phyloP scores from a whole-genome alignment of 1,284 basidiomycete species.

The Mycosarcoma mackinlayi region DNA sequence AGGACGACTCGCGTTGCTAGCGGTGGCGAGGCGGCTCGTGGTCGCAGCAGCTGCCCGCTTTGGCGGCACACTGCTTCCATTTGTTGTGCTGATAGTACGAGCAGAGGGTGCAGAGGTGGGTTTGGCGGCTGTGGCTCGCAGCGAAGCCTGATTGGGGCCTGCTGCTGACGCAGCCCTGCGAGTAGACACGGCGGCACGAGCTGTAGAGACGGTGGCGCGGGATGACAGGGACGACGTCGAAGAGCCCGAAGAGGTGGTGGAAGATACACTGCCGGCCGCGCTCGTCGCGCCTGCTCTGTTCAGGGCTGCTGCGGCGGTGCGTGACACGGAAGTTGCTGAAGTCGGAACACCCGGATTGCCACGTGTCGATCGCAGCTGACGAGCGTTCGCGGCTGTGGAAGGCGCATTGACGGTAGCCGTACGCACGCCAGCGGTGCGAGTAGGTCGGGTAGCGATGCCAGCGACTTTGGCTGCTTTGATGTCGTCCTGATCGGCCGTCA shows the following conservation, averaged over 20 bases:
- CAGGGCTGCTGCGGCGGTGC: slow-evolving; percentile 14
- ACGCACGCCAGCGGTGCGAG: slow-evolving; percentile 25
- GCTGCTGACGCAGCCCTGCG: slow-evolving; percentile 22
- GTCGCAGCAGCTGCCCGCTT: slow-evolving; percentile 8
- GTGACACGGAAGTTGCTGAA: not conserved
- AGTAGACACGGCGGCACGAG: slow-evolving; percentile 36
- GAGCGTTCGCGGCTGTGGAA: slow-evolving; percentile 9
- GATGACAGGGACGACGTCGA: slow-evolving; percentile 32
- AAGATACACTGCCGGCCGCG: slow-evolving; percentile 42
- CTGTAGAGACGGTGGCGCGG: slow-evolving; percentile 32
- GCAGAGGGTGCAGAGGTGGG: slow-evolving; percentile 4
- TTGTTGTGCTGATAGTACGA: slow-evolving; percentile 7
- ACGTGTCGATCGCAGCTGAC: slow-evolving; percentile 31
- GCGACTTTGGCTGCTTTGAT: slow-evolving; percentile 31
- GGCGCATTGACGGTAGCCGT: slow-evolving; percentile 24
- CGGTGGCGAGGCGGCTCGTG: slow-evolving; percentile 9
- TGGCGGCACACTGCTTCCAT: slow-evolving; percentile 8
- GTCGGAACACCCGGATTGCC: slow-evolving; percentile 5
- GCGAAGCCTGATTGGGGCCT: slow-evolving; percentile 10
- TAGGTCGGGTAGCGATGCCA: slow-evolving; percentile 4
- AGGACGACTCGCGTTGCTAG: slow-evolving; percentile 27
- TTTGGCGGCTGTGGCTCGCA: slow-evolving; percentile 14
- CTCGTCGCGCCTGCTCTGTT: slow-evolving; percentile 35
- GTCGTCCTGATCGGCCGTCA: slow-evolving; percentile 20
- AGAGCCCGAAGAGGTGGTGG: slow-evolving; percentile 37